phyloP scores from a whole-genome alignment of 164 flowering plant species.

The Pachysandra terminalis region DNA sequence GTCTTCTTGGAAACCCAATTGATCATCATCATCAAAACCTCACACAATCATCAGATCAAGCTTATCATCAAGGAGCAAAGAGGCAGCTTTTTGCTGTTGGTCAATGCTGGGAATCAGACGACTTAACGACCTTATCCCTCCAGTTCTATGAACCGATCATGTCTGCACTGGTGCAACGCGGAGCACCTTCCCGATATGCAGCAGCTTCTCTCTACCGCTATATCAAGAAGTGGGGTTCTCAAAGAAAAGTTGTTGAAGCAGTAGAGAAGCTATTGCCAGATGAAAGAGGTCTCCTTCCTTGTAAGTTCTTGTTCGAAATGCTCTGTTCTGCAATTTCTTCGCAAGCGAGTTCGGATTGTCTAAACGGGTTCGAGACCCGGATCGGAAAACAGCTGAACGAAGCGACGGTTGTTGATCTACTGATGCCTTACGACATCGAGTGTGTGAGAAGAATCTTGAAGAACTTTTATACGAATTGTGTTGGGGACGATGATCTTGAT shows the following conservation, averaged over 20 bases:
- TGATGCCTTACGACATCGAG: slow-evolving; percentile 57
- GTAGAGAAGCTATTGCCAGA: slow-evolving; percentile 61
- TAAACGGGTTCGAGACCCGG: slow-evolving; percentile 46
- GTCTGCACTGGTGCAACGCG: slow-evolving; percentile 27
- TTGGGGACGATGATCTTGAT: no score
- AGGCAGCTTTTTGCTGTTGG: slow-evolving; percentile 36
- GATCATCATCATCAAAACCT: no score
- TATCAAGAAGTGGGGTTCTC: slow-evolving; percentile 34
- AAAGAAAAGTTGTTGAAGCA: slow-evolving; percentile 55
- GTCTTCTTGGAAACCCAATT: no score
- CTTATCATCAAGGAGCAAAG: no score
- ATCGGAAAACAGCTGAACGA: slow-evolving; percentile 59
- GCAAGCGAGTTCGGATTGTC: slow-evolving; percentile 48
- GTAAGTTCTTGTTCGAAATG: slow-evolving; percentile 54
- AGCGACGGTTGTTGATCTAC: slow-evolving; percentile 49
- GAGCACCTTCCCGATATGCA: slow-evolving; percentile 36
- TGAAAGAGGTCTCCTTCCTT: slow-evolving; percentile 40
- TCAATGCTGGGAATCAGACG: no score
- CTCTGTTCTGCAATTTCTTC: slow-evolving; percentile 35
- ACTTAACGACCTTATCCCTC: slow-evolving; percentile 41
- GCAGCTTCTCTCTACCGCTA: slow-evolving; percentile 51
- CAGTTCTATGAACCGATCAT: slow-evolving; percentile 46
- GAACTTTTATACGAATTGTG: slow-evolving; percentile 36
- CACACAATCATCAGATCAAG: no score
- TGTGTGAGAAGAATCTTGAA: slow-evolving; percentile 57